Evolutionary conservation across 208 protist genomes (phyloP), one percentile per base, ranked within the genome.

Genomic region (Acanthamoeba castellanii): DNA sequence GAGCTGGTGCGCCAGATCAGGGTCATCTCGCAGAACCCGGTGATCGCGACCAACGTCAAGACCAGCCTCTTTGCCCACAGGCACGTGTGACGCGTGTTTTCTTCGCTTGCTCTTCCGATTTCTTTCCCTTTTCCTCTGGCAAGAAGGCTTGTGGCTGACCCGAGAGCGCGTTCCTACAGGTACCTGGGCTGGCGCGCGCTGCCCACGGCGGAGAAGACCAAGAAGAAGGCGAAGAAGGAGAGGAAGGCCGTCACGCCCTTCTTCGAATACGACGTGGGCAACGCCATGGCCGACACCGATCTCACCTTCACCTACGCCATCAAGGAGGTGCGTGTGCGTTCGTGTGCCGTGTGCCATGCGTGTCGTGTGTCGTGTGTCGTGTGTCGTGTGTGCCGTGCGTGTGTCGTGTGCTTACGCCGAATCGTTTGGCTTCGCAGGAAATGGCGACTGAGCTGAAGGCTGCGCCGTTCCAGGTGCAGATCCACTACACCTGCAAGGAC

Each of bases 191-290:
- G 42, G 42, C 47, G 42, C 27, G 42, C 42, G 47, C 47, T 57
- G 22, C 45, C 47, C 14, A 70, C 50, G 34, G 50, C 42, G 16
- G 22, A 47, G 13, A 81, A 18, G 3, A 9, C 25, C 70, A 45
- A 42, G 70, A 27, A 61, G 42, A 85, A 68, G 70, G 30, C 42
- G 3, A 55, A 16, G 20, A 94, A 81, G 42, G 82, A 78, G 74
- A 94, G 82, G 57, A 76, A 94, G 66, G 30, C 7, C n/a, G 82
- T n/a, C 20, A 82, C 88, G 57, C 42, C 34, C 18, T 47, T 70
- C 88, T 84, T 91, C 16, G 52, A 20, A 13, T 91, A 72, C 68
- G 66, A 90, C 70, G 72, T 95, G 20, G 93, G 93, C 59, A 95
- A 95, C 72, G 93, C 74, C 27, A 81, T 32, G 59, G 50, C 64